These are phyloP conservation scores for Acanthamoeba culbertsoni DNA, from an alignment of 208 protist genomes.

Conservation along the genomic window DNA sequence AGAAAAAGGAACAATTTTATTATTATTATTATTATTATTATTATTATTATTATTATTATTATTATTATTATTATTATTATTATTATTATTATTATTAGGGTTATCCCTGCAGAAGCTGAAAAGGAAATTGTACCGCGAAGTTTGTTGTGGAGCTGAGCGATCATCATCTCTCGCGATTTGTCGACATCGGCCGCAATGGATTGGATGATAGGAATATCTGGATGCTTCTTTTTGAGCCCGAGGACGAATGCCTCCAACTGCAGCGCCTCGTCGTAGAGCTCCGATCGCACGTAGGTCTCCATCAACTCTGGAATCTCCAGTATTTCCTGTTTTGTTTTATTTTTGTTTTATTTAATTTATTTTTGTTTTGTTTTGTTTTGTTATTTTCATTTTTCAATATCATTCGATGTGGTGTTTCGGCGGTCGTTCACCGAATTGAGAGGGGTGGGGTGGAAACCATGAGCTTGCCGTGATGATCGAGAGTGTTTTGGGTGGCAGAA, in stretches of 20 bases:
- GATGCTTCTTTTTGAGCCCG: constrained; percentile 28
- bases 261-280: constrained; percentile 71
- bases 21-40: background rate
- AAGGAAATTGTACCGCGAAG: background rate
- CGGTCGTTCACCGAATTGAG: background rate
- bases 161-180: constrained; percentile 45
- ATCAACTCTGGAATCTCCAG: constrained; percentile 72
- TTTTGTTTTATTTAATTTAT: background rate
- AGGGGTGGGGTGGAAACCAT: background rate
- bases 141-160: constrained; percentile 50
- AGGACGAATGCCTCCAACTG: constrained; percentile 40
- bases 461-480: constrained; percentile 64
- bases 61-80: background rate
- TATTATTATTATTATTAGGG: background rate
- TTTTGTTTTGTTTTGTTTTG: background rate
- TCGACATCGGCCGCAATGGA: constrained; percentile 41
- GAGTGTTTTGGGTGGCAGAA: background rate
- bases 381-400: too few relatives aligned
- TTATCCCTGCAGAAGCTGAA: too few relatives aligned
- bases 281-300: constrained; percentile 70
- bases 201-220: constrained; percentile 29
- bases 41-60: background rate
- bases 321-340: constrained; percentile 3
- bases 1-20: background rate
- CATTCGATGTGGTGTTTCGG: background rate